Evolutionary conservation across 768 basidiomycete species (phyloP), one percentile per base, ranked within the genome.

Genomic region (Lactarius pseudohatsudake): DNA sequence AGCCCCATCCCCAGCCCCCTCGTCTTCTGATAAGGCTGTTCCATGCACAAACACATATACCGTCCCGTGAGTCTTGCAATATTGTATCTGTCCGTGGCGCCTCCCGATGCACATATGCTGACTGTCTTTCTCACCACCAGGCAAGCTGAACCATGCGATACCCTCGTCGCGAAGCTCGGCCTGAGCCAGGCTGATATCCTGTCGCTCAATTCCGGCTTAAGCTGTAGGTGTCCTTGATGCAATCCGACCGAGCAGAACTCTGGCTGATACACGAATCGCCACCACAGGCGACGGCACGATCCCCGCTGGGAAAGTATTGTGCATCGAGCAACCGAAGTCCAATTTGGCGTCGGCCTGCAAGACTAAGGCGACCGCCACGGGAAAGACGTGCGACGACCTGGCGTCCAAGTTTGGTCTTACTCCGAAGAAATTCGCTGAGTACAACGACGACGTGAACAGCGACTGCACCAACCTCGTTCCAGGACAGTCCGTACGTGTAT

Each of bases 401-500:
- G 36, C 54, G 8, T 20, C 30, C 5, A 6, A 15, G 2, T 67
- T 40, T 45, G 50, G 61, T 15, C 43, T 69, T 28, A 57, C 59
- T 15, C 0, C 3, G 18, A 5, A 0, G 16, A 2, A 34, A 3
- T 69, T 69, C 32, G 57, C 45, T 18, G 4, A 43, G 4, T 67
- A 59, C n/a, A 69, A 69, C 11, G 62, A 61, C 59, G 7, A 68
- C 6, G 66, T 68, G 36, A 26, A 68, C 28, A 10, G 16, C 20
- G 5, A 18, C 16, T 69, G 69, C 34, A 15, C 18, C 1, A 26
- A 69, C 55, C 66, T 69, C 20, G 22, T 57, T 43, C 1, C 34
- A 1, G 66, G 66, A 22, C 4, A 50, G 2, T 6, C 45, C 8
- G 69, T 69, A 30, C 32, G 69, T 69, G 32, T 41, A 28, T 36